Evolutionary conservation across 495 filamentous ascomycete genomes (phyloP).

Genomic region (Penicillium maclennaniae): DNA sequence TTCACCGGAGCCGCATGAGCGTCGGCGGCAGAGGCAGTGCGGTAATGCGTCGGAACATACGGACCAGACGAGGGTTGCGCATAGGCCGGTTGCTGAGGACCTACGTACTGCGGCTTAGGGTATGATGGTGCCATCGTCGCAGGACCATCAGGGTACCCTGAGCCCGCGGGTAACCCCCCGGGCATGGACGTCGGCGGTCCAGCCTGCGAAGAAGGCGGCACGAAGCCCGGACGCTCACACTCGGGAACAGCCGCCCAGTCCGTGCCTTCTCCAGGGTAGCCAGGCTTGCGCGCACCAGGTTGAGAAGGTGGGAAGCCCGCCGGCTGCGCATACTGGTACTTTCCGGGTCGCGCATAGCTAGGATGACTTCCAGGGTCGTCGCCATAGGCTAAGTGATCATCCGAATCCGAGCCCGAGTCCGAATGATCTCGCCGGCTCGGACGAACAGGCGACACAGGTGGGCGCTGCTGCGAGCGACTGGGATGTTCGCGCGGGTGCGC

Average conservation of each 20-base stretch:
- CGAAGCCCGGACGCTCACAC: conserved; percentile 40
- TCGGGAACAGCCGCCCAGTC: conserved; percentile 40
- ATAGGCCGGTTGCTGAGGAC: conserved; percentile 19
- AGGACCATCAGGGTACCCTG: conserved; percentile 20
- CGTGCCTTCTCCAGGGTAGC: conserved; percentile 13
- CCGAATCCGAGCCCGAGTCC: conserved; percentile 37
- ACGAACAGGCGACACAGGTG: conserved; percentile 24
- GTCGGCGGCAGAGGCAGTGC: conserved; percentile 25
- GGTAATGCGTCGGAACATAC: conserved; percentile 26
- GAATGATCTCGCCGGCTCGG: conserved; percentile 34
- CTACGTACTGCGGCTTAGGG: conserved; percentile 28
- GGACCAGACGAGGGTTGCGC: conserved; percentile 4
- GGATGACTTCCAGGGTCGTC: conserved; percentile 33
- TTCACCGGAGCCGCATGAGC: conserved; percentile 10
- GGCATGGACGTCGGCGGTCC: conserved; percentile 30
- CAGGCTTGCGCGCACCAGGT: conserved; percentile 16
- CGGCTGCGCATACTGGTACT: conserved; percentile 48
- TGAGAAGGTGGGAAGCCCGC: conserved; percentile 27
- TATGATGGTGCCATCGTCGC: conserved; percentile 20
- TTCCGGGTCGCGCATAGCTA: conserved; percentile 48
- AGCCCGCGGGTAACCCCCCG: conserved; percentile 35
- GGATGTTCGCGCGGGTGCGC: conserved; percentile 18
- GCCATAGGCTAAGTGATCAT: conserved; percentile 40
- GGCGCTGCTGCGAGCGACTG: conserved; percentile 19
- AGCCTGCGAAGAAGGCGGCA: conserved; percentile 36